Conservation (phyloP, 192 early-diverging fungal species). For the Paraglomus occultum region DNA sequence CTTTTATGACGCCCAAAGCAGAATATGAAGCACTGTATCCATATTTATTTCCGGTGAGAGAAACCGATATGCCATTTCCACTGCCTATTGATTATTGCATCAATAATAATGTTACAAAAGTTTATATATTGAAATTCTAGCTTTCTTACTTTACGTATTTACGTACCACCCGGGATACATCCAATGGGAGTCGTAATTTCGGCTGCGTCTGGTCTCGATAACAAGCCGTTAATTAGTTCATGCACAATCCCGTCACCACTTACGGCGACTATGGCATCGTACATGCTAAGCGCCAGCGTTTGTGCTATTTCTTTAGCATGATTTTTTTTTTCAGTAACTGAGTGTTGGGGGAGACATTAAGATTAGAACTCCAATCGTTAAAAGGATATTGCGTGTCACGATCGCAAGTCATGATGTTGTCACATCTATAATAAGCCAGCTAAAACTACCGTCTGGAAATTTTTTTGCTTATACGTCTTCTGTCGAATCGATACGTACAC, state of each 20-base stretch:
- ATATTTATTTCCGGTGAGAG: conserved; percentile 46
- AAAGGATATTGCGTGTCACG: neutral
- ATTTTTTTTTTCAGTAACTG: conserved; percentile 58
- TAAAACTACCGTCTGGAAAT: conserved; percentile 13
- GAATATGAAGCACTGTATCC: conserved; percentile 38
- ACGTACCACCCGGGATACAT: conserved; percentile 55
- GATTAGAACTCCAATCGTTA: neutral
- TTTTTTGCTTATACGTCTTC: conserved; percentile 12
- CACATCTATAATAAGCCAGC: neutral
- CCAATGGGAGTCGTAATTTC: conserved; percentile 61
- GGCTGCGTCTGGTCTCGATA: conserved; percentile 65
- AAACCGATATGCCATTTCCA: conserved; percentile 53
- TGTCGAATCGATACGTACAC: conserved; percentile 42
- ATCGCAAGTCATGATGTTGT: neutral
- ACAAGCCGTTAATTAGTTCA: conserved; percentile 78
- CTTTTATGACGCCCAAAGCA: conserved; percentile 44
- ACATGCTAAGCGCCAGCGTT: conserved; percentile 51
- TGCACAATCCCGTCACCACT: conserved; percentile 83
- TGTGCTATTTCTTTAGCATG: conserved; percentile 66
- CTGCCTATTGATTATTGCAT: conserved; percentile 26
- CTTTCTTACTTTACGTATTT: conserved; percentile 1
- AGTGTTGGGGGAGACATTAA: neutral
- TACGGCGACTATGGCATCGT: conserved; percentile 61
- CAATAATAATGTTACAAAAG: neutral
- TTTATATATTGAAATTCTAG: neutral